Conservation (phyloP, 129 eudicot species). For the Flaveria trinervia region DNA sequence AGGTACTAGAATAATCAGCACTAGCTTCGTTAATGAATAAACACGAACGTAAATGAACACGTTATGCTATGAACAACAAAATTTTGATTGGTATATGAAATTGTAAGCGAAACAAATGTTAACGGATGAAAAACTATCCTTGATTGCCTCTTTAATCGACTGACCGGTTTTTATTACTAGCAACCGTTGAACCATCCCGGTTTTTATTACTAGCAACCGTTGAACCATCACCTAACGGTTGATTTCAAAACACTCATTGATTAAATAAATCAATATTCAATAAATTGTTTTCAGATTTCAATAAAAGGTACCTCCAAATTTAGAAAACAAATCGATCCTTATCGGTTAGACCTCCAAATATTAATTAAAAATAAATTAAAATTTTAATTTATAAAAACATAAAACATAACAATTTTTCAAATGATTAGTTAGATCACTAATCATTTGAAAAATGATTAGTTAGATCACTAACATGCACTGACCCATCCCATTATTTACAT, state of each 20-base stretch:
- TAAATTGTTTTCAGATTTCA: background rate
- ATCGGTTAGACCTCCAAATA: slow-evolving; percentile 29
- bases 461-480: too few relatives aligned
- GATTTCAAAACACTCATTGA: background rate
- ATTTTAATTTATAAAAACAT: background rate
- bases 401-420: too few relatives aligned
- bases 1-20: too few relatives aligned
- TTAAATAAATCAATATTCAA: background rate
- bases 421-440: too few relatives aligned
- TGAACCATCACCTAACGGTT: background rate
- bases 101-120: too few relatives aligned
- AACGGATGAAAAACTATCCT: background rate
- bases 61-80: too few relatives aligned
- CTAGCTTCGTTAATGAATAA: too few relatives aligned
- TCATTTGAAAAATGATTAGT: too few relatives aligned
- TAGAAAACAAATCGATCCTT: slow-evolving; percentile 13
- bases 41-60: too few relatives aligned
- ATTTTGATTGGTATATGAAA: too few relatives aligned
- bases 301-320: slow-evolving; percentile 1
- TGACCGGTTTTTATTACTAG: too few relatives aligned
- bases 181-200: background rate
- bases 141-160: background rate
- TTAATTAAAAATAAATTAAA: background rate
- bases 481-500: too few relatives aligned
- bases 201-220: background rate